phyloP scores from a whole-genome alignment of 495 filamentous ascomycete genomes.

The Daldinia bambusicola region DNA sequence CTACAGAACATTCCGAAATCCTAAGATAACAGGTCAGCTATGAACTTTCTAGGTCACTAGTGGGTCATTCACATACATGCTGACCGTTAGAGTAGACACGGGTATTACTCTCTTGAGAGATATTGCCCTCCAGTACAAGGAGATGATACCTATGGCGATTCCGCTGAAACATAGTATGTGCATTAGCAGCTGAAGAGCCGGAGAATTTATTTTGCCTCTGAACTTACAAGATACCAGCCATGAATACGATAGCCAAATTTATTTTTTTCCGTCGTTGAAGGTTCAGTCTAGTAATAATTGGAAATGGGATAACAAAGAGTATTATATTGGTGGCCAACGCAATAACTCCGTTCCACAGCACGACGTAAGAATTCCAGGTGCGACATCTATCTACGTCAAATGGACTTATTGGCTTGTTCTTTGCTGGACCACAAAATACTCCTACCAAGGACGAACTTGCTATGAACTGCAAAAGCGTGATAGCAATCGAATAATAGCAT shows the following conservation, averaged over 20 bases:
- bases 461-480: background rate
- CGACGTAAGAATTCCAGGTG: background rate
- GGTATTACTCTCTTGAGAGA: background rate
- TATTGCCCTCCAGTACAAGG: background rate
- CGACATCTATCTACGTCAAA: background rate
- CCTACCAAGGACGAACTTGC: background rate
- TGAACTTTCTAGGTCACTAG: background rate
- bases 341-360: background rate
- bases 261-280: background rate
- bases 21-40: background rate
- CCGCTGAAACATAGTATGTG: background rate
- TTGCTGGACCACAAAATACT: background rate
- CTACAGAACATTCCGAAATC: background rate
- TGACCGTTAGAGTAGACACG: background rate
- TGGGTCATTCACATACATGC: background rate
- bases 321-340: background rate
- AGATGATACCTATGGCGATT: background rate
- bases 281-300: background rate
- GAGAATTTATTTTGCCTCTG: background rate
- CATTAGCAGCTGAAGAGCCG: background rate
- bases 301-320: background rate
- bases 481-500: background rate
- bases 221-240: conserved; percentile 1
- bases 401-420: background rate
- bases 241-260: background rate